A percentile compares a stretch with the other conserved stretches of the same genome.
phyloP scores from a whole-genome alignment of 1,284 basidiomycete species.

The Ceraceosorus guamensis region DNA sequence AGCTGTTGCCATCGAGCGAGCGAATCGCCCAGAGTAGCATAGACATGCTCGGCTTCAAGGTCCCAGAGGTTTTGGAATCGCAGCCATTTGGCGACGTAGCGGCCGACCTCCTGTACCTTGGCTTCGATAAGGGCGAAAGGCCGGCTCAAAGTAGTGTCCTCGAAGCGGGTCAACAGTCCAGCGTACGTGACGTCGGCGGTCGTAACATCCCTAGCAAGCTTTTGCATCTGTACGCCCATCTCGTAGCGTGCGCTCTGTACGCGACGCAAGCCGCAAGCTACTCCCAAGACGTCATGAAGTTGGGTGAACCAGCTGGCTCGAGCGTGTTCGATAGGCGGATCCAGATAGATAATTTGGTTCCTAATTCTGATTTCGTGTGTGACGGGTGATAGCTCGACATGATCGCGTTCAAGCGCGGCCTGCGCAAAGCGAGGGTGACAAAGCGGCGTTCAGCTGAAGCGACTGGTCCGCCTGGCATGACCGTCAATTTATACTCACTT shows the following conservation, averaged over 20 bases:
- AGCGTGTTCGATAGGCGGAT: conserved; percentile 92
- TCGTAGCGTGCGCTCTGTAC: conserved; percentile 94
- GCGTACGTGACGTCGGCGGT: conserved; percentile 56
- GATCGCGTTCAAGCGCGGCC: conserved; percentile 8
- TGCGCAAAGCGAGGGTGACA: not conserved
- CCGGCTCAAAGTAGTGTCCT: conserved; percentile 66
- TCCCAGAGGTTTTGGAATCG: conserved; percentile 99
- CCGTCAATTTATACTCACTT: not conserved
- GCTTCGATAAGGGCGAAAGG: conserved; percentile 80
- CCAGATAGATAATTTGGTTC: conserved; percentile 96
- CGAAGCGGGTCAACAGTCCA: conserved; percentile 68
- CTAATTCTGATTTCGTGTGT: conserved; percentile 94
- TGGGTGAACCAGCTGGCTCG: conserved; percentile 84
- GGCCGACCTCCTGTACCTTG: conserved; percentile 76
- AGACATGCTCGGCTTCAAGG: conserved; percentile 90
- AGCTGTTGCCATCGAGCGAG: conserved; percentile 87
- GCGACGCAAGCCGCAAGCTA: conserved; percentile 78
- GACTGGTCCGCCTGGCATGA: not conserved
- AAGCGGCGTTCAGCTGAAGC: not conserved
- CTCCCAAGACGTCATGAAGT: conserved; percentile 67
- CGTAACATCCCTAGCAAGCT: conserved; percentile 9
- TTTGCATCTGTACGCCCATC: conserved; percentile 53
- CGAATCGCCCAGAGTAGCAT: conserved; percentile 85
- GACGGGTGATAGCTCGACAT: conserved; percentile 20
- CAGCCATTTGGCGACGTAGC: conserved; percentile 93